Evolutionary conservation across 2,329 filamentous ascomycete genomes (phyloP).

Genomic region (Penicillium decumbens): DNA sequence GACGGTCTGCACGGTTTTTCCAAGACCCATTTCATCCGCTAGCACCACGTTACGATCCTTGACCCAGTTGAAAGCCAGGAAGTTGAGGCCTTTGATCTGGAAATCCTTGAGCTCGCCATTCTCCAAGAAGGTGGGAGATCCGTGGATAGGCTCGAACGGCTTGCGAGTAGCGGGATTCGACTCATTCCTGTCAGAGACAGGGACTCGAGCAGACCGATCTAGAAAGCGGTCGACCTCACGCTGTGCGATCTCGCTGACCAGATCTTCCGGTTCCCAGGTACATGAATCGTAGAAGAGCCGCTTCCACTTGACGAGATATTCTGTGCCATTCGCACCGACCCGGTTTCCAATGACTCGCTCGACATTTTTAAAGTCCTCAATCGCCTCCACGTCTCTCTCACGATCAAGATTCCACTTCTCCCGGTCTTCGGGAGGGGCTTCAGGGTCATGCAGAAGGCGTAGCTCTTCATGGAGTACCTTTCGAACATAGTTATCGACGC

Average conservation of each 20-base stretch:
- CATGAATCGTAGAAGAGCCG: constrained; percentile 87
- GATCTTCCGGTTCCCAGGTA: constrained; percentile 80
- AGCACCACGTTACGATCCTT: constrained; percentile 92
- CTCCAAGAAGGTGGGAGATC: constrained; percentile 80
- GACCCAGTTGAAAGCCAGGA: constrained; percentile 93
- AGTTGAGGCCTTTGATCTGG: constrained; percentile 90
- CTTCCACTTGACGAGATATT: constrained; percentile 98
- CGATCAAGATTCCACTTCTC: constrained; percentile 95
- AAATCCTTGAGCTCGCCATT: constrained; percentile 85
- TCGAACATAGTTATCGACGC: constrained; percentile 90
- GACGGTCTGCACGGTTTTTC: constrained; percentile 96
- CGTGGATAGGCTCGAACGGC: constrained; percentile 65
- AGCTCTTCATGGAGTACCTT: constrained; percentile 78
- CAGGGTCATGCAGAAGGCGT: constrained; percentile 66
- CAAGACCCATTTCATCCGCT: constrained; percentile 96
- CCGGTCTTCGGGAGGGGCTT: constrained; percentile 75
- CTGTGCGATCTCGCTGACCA: constrained; percentile 75
- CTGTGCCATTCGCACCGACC: constrained; percentile 71
- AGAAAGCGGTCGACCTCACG: constrained; percentile 87
- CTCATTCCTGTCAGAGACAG: constrained; percentile 74
- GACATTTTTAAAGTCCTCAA: constrained; percentile 85
- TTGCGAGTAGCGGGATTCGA: constrained; percentile 69
- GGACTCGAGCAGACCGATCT: constrained; percentile 74
- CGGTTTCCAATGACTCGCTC: constrained; percentile 85
- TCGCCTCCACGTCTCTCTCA: constrained; percentile 80